Evolutionary conservation across 2,329 filamentous ascomycete species (phyloP), one percentile per base, ranked within the genome.

Genomic region (Aspergillus flavus): DNA sequence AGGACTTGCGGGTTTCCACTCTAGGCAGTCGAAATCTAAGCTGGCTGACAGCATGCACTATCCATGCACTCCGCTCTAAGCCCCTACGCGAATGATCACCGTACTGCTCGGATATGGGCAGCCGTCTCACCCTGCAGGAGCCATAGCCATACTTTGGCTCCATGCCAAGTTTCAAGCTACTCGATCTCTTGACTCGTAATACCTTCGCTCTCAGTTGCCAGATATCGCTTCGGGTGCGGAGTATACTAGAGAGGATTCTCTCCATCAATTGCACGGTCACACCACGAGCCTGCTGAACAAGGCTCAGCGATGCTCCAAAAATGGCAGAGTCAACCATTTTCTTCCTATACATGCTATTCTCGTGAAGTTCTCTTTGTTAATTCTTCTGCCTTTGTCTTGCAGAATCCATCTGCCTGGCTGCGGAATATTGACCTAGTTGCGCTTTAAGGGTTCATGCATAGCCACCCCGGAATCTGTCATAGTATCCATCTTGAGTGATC

Each of bases 381-480:
- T 50, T n/a, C 28, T 52, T n/a, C 19, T 6, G 9, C 48, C 9
- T 32, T 55, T 39, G 5, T 19, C 21, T 36, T 36, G 12, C 52
- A 21, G 32, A 55, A 55, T 39, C 11, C 52, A 34, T 55, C 52
- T 39, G 52, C 52, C 52, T 55, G 32, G 11, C 30, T 32, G 52
- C 52, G 32, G 32, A 54, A 21, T 21, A 26, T 39, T 21, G 16
- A 55, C 41, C 16, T 23, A 34, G 30, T 32, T 26, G 52, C n/a
- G 11, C 52, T 55, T 39, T 26, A 39, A 36, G 52, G n/a, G 21
- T 26, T 23, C 32, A 55, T 55, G 46, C 58, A 54, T 54, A 59
- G 58, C 58, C 58, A 59, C 48, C 23, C 58, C 58, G 48, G 46
- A 36, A 59, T 59, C 48, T 52, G 50, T 43, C 58, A 43, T 28